These are phyloP conservation scores for Mallotus repandus DNA, from an alignment of 441 rosid genomes.

Conservation along the genomic window DNA sequence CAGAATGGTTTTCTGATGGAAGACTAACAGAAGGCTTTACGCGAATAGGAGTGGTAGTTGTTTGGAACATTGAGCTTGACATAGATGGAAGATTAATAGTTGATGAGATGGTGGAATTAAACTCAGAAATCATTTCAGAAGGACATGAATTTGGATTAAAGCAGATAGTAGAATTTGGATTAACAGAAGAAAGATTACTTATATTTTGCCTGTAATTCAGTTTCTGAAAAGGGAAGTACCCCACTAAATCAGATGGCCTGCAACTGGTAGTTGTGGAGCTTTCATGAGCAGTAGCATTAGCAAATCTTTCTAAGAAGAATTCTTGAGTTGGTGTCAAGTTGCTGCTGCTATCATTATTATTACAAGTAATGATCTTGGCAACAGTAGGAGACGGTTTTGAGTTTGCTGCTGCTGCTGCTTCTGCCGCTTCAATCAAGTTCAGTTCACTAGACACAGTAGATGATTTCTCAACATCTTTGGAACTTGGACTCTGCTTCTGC, in stretches of 20 bases:
- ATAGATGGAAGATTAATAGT: constrained; percentile 26
- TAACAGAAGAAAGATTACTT: constrained; percentile 28
- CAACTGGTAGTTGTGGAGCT: constrained; percentile 26
- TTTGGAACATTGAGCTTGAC: constrained; percentile 40
- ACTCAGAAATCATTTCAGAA: constrained; percentile 32
- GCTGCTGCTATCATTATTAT: constrained; percentile 12
- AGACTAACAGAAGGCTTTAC: constrained; percentile 56
- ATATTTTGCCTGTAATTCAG: constrained; percentile 40
- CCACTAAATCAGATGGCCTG: constrained; percentile 40
- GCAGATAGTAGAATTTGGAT: constrained; percentile 32
- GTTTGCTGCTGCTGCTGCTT: constrained; percentile 3
- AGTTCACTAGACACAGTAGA: constrained; percentile 24
- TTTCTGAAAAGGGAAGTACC: constrained; percentile 51
- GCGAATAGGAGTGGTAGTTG: constrained; percentile 21
- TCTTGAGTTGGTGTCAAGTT: constrained; percentile 35
- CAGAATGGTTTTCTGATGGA: constrained; percentile 34
- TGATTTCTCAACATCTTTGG: constrained; percentile 30
- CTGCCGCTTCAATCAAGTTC: constrained; percentile 2
- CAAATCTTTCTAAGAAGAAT: constrained; percentile 42
- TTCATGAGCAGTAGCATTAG: constrained; percentile 21
- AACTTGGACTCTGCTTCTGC: constrained; percentile 25
- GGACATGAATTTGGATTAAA: constrained; percentile 41
- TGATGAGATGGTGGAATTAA: constrained; percentile 28
- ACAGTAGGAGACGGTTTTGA: constrained; percentile 18
- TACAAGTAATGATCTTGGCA: constrained; percentile 15